phyloP scores from a whole-genome alignment of 495 filamentous ascomycete species.

The Penicillium dipodomyicola region DNA sequence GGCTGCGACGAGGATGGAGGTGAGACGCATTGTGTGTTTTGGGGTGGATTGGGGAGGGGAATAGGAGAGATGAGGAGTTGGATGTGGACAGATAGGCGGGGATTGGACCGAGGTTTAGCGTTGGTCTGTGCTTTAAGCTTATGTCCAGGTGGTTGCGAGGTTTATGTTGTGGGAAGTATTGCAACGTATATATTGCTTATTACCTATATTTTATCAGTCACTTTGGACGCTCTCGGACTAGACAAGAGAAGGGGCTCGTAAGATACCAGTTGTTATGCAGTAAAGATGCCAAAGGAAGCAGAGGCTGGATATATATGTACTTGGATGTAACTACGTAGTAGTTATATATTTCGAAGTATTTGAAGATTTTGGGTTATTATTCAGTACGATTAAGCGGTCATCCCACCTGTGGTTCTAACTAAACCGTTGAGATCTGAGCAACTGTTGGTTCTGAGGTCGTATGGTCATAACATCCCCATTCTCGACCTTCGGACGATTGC shows the following conservation, averaged over 20 bases:
- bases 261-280: not conserved
- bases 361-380: not conserved
- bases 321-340: not conserved
- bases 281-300: no score
- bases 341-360: not conserved
- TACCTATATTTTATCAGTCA: no score
- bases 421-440: not conserved
- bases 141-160: not conserved
- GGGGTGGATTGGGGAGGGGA: not conserved
- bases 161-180: not conserved
- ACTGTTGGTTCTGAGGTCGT: not conserved
- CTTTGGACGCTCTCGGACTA: not conserved
- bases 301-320: not conserved
- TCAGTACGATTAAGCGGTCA: not conserved
- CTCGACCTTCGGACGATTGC: not conserved
- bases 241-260: not conserved
- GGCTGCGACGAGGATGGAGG: conserved; percentile 51
- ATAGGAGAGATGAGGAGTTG: not conserved
- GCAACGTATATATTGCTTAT: no score
- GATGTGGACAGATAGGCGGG: conserved; percentile 12
- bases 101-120: conserved; percentile 5
- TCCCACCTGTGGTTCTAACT: not conserved
- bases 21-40: conserved; percentile 32
- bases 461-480: not conserved
- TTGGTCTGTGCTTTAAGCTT: conserved; percentile 13